These are phyloP conservation scores for Arabidopsis hybrid DNA, from an alignment of 441 rosid species.

Conservation along the genomic window DNA sequence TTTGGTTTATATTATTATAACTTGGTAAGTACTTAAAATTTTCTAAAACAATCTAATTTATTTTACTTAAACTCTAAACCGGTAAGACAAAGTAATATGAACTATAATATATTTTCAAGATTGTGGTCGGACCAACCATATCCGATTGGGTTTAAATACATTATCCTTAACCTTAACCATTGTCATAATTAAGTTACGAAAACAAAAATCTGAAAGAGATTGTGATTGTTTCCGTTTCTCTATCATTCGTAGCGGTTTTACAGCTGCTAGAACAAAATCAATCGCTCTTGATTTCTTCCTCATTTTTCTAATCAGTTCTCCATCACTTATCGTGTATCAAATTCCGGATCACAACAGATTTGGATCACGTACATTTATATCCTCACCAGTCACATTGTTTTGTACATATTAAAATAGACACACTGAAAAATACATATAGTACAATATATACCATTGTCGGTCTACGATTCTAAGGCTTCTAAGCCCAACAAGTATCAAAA, in stretches of 20 bases:
- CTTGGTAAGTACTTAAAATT: too few species aligned
- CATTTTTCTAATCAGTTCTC: slow-evolving; percentile 31
- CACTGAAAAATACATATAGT: not conserved
- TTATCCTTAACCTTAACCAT: slow-evolving; percentile 25
- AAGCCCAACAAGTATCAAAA: slow-evolving; percentile 27
- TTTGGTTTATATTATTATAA: too few species aligned
- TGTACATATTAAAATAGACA: slow-evolving; percentile 11
- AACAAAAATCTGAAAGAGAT: slow-evolving; percentile 33
- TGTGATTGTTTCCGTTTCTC: slow-evolving; percentile 33
- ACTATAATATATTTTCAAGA: not conserved
- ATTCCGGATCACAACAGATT: slow-evolving; percentile 38
- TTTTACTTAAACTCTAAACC: not conserved
- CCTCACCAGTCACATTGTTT: not conserved
- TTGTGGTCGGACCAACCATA: slow-evolving; percentile 21
- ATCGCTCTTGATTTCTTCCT: slow-evolving; percentile 35
- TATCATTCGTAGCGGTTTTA: slow-evolving; percentile 34
- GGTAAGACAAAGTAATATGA: not conserved
- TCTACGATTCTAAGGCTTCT: not conserved
- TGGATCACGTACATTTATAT: slow-evolving; percentile 2
- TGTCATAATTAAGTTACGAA: slow-evolving; percentile 6
- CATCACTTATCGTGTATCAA: slow-evolving; percentile 17
- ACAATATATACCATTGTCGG: slow-evolving; percentile 6
- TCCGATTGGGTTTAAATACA: slow-evolving; percentile 12
- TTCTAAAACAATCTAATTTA: too few species aligned
- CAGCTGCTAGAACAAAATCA: slow-evolving; percentile 41